Evolutionary conservation across 2,329 filamentous ascomycete genomes (phyloP).

Genomic region (Cladophialophora immunda): DNA sequence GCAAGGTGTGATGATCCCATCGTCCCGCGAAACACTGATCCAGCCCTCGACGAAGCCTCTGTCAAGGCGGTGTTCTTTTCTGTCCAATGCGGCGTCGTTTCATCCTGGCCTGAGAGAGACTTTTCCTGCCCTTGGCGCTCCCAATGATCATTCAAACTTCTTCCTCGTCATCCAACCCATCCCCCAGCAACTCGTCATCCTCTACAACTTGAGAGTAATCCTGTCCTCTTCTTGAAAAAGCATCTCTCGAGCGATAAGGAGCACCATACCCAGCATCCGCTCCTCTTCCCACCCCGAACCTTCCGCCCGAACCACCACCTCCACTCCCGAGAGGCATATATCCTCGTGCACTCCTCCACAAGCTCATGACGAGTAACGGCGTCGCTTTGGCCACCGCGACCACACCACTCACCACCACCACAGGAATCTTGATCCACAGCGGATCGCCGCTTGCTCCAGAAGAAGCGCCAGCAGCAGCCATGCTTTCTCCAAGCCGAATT

Average conservation of each 20-base stretch:
- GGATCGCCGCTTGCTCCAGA: slow-evolving; percentile 65
- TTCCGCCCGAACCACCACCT: slow-evolving; percentile 50
- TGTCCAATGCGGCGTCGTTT: not conserved
- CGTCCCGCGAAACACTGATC: not conserved
- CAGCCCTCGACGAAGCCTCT: not conserved
- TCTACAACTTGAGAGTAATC: slow-evolving; percentile 83
- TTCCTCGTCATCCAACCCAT: slow-evolving; percentile 90
- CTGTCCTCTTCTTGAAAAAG: slow-evolving; percentile 85
- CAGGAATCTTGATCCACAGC: slow-evolving; percentile 81
- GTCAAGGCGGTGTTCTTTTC: not conserved
- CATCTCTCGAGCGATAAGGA: slow-evolving; percentile 86
- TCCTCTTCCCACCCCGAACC: slow-evolving; percentile 56
- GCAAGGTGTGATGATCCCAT: not conserved
- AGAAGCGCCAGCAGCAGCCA: slow-evolving; percentile 32
- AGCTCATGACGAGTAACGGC: slow-evolving; percentile 74
- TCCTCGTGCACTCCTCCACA: slow-evolving; percentile 73
- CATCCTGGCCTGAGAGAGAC: slow-evolving; percentile 2
- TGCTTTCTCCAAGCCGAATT: slow-evolving; percentile 81
- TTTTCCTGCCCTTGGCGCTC: not conserved
- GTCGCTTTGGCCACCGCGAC: slow-evolving; percentile 76
- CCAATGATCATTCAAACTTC: slow-evolving; percentile 43
- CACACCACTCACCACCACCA: slow-evolving; percentile 80
- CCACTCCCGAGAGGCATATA: slow-evolving; percentile 61
- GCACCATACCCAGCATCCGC: slow-evolving; percentile 48
- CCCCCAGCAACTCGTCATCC: slow-evolving; percentile 91